Evolutionary conservation across 495 filamentous ascomycete genomes (phyloP).

Genomic region (Lasiosphaeria miniovina): DNA sequence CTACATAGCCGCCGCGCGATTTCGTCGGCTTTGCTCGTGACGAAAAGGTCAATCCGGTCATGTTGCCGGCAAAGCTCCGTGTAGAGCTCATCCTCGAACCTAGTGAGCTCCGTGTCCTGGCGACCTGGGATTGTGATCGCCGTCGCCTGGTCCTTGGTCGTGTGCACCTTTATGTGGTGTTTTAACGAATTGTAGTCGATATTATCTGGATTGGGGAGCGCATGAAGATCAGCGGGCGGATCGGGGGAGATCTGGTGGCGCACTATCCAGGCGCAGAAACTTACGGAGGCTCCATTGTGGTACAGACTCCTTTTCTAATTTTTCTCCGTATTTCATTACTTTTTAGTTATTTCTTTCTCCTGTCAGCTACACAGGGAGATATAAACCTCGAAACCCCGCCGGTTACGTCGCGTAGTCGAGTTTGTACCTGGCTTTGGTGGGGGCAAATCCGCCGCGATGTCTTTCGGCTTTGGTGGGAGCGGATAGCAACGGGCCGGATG

Average conservation of each 20-base stretch:
- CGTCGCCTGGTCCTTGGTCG: constrained; percentile 57
- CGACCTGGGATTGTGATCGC: constrained; percentile 65
- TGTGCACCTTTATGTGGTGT: constrained; percentile 67
- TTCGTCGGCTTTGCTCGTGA: constrained; percentile 68
- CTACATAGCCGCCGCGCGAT: constrained; percentile 58
- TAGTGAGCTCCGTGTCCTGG: constrained; percentile 45
- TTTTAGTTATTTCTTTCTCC: neutral
- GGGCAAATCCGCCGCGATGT: no score
- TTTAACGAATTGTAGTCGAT: constrained; percentile 77
- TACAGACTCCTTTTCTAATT: constrained; percentile 74
- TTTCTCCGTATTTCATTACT: constrained; percentile 68
- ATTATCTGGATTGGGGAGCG: constrained; percentile 46
- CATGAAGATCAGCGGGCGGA: constrained; percentile 1
- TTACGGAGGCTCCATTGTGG: constrained; percentile 86
- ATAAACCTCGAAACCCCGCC: neutral
- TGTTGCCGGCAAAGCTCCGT: constrained; percentile 60
- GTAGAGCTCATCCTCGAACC: constrained; percentile 63
- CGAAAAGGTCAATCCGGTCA: constrained; percentile 65
- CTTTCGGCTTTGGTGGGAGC: no score
- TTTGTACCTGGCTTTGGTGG: no score
- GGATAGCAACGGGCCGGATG: no score
- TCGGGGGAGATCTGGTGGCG: neutral
- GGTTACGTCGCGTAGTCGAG: no score
- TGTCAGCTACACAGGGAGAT: neutral
- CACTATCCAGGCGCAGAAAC: constrained; percentile 25